phyloP scores from a whole-genome alignment of 208 protist species.

The Endotrypanum monterogeii region DNA sequence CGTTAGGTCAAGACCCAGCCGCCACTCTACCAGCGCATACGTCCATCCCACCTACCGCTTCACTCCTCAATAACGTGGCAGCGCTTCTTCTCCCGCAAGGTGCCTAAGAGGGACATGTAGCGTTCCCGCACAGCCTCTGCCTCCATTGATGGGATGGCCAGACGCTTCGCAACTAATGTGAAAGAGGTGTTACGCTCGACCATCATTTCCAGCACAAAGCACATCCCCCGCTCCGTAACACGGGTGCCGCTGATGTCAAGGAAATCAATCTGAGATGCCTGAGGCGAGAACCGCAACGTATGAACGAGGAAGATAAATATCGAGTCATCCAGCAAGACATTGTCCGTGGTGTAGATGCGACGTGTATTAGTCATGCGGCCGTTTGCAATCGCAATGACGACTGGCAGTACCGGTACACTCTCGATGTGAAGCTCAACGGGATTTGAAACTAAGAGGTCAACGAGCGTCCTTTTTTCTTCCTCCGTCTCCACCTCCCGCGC shows the following conservation, averaged over 20 bases:
- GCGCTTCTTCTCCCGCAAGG: slow-evolving; percentile 31
- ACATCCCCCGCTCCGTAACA: slow-evolving; percentile 78
- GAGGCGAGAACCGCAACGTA: slow-evolving; percentile 80
- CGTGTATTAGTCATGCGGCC: slow-evolving; percentile 64
- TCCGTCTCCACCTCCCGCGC: slow-evolving; percentile 67
- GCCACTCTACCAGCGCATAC: neutral
- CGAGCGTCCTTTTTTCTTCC: slow-evolving; percentile 59
- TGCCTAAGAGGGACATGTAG: slow-evolving; percentile 28
- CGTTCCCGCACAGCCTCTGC: slow-evolving; percentile 21
- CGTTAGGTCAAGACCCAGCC: neutral
- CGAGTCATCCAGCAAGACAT: slow-evolving; percentile 63
- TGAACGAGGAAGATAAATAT: slow-evolving; percentile 78
- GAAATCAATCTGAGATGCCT: slow-evolving; percentile 65
- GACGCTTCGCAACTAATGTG: slow-evolving; percentile 60
- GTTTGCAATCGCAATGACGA: slow-evolving; percentile 78
- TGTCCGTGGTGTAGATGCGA: slow-evolving; percentile 63
- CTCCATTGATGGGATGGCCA: slow-evolving; percentile 32
- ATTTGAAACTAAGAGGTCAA: slow-evolving; percentile 67
- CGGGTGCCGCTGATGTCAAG: slow-evolving; percentile 82
- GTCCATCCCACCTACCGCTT: neutral
- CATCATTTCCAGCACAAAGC: slow-evolving; percentile 83
- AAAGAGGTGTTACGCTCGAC: slow-evolving; percentile 65
- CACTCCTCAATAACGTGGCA: slow-evolving; percentile 32
- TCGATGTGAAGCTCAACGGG: slow-evolving; percentile 68
- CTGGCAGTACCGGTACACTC: slow-evolving; percentile 65